Percentiles rank a stretch among this genome's conserved stretches.
These are phyloP conservation scores for Neolentinus lepideus DNA, from an alignment of 1,284 basidiomycete genomes.

Conservation along the genomic window DNA sequence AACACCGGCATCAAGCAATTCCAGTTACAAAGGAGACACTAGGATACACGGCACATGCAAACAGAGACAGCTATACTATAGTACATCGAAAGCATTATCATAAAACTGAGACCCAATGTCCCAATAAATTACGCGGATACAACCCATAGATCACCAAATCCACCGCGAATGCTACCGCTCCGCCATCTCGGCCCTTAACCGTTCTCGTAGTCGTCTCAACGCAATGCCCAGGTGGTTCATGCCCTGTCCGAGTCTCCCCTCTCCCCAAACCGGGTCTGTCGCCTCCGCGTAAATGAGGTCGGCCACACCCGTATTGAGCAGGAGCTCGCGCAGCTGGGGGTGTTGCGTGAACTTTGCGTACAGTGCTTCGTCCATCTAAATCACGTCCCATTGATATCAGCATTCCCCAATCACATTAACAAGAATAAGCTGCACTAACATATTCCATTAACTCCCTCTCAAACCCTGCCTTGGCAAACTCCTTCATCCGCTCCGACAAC, in stretches of 20 bases:
- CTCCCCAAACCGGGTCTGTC: constrained; percentile 51
- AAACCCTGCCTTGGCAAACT: constrained; percentile 45
- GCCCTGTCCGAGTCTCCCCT: constrained; percentile 38
- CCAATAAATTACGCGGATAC: not conserved
- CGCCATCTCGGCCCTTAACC: constrained; percentile 25
- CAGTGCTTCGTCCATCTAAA: constrained; percentile 54
- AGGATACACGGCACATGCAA: not conserved
- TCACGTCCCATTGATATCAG: constrained; percentile 6
- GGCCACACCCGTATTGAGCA: constrained; percentile 41
- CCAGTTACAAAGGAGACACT: not conserved
- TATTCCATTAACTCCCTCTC: constrained; percentile 36
- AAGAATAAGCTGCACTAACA: constrained; percentile 22
- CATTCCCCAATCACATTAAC: not conserved
- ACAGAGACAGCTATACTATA: not conserved
- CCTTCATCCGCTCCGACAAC: constrained; percentile 32
- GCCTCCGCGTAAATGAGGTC: constrained; percentile 43
- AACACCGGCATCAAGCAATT: not conserved
- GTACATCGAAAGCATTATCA: not conserved
- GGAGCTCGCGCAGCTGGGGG: constrained; percentile 32
- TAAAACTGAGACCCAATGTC: not conserved
- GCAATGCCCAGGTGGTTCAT: constrained; percentile 52
- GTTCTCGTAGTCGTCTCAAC: constrained; percentile 43
- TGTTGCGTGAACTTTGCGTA: constrained; percentile 60
- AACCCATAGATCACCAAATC: not conserved
- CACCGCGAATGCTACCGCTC: not conserved